Evolutionary conservation across 1,139 yeast genomes (phyloP), one percentile per base, ranked within the genome.

Genomic region (Yamadazyma taylorii): DNA sequence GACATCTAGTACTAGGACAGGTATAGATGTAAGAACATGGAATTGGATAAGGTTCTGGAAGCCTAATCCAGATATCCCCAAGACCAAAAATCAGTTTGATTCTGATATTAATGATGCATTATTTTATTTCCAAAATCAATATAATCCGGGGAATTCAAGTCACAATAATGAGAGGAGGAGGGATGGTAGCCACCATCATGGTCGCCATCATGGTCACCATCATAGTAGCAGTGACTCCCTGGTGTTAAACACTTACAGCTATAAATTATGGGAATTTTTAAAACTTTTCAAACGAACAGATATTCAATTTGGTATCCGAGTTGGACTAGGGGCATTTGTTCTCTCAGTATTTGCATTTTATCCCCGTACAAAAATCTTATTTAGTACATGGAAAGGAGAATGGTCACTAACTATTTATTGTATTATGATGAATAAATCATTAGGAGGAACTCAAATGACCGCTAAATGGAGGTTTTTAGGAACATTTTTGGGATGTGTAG

Each of bases 371-470:
- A 69, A 80, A 38, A 67, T 69, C 5, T 46, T 58, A 0, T 87
- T 85, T 50, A 72, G 66, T 34, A 70, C 66, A 35, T 85, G 90
- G 89, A 63, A 92, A 47, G 82, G 85, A 12, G 96, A 87, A 56
- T 87, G 96, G 96, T 83, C 89, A 0, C 62, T 87, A 27, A 84
- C 85, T 11, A 81, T 90, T 0, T 87, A 80, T 52, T 80, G 87
- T 49, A 83, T 87, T 39, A 85, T 87, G 69, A 85, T 86, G 92
- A 85, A 82, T 52, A 85, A 85, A 53, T 82, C 90, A 0, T 66
- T 85, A n/a, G 96, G 95, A 11, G 95, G 95, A 0, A 87, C 95
- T 0, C 75, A 86, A 12, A 79, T 81, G 78, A 83, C 94, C 0
- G 80, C 84, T 1, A 81, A 83, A 46, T 81, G 85, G 78, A 69